phyloP scores from a whole-genome alignment of 352 stramenopile species.

The Phytophthora nicotianae region DNA sequence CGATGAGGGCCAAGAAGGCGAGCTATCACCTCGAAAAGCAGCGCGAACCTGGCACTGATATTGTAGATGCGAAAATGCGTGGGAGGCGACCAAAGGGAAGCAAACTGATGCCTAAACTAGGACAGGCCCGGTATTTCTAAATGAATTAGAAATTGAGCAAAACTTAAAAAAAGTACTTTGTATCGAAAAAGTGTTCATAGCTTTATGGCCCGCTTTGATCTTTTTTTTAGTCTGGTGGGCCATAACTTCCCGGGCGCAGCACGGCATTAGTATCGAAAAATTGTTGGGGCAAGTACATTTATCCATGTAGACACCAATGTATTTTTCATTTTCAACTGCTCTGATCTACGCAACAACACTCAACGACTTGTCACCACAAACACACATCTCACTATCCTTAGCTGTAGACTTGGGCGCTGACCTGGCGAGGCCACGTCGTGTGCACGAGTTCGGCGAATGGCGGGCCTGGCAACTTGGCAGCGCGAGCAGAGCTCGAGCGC shows the following conservation, averaged over 20 bases:
- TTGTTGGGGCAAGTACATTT: not conserved
- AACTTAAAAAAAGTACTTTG: too few species aligned
- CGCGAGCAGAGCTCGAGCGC: constrained; percentile 15
- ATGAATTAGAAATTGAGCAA: too few species aligned
- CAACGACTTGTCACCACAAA: constrained; percentile 1
- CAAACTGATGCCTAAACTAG: not conserved
- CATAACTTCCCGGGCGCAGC: too few species aligned
- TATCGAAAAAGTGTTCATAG: too few species aligned
- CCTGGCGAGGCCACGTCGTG: constrained; percentile 60
- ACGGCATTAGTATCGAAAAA: not conserved
- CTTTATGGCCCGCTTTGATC: too few species aligned
- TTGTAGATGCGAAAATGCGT: constrained; percentile 21
- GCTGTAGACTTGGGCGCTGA: constrained; percentile 68
- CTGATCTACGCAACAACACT: constrained; percentile 15
- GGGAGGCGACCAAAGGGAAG: not conserved
- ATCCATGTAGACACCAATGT: constrained; percentile 1
- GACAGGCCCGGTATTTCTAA: not conserved
- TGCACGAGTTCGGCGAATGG: constrained; percentile 51
- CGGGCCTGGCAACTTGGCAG: constrained; percentile 30
- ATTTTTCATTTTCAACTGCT: constrained; percentile 3
- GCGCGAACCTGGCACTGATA: not conserved
- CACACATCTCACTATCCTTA: constrained; percentile 17
- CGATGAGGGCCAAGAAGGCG: not conserved
- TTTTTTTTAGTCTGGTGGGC: too few species aligned
- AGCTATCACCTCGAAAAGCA: constrained; percentile 9